Conservation (phyloP, 176 grass and related monocot species). For the Aegilops umbellulata region DNA sequence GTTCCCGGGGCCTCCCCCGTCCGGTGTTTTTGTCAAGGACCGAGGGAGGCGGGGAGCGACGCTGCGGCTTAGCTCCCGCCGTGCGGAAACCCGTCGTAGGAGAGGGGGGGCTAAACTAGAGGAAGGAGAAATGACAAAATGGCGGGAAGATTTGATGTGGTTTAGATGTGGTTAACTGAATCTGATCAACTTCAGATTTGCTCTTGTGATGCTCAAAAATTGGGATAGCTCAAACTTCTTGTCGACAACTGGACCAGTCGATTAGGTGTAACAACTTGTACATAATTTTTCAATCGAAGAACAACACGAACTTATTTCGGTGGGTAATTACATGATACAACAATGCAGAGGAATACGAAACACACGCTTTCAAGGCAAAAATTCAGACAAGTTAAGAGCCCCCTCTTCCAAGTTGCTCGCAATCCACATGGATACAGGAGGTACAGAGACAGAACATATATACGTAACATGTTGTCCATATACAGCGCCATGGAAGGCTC, state of each 20-base stretch:
- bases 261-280: not conserved
- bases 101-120: not conserved
- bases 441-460: not conserved
- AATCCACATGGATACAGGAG: not conserved
- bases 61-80: not conserved
- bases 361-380: not conserved
- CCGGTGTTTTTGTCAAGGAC: conserved; percentile 31
- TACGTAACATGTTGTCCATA: not conserved
- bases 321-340: not conserved
- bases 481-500: not conserved
- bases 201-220: not conserved
- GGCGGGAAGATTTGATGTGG: conserved; percentile 8
- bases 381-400: not conserved
- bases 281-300: not conserved
- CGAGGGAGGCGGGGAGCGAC: not conserved
- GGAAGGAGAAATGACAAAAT: not conserved
- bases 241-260: not conserved
- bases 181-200: not conserved
- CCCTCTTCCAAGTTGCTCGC: not conserved
- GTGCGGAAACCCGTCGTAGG: not conserved
- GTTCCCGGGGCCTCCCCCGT: not conserved
- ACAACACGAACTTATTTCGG: not conserved
- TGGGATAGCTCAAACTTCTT: not conserved
- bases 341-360: not conserved
- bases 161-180: conserved; percentile 18